A percentile compares a stretch with the other conserved stretches of the same genome.
phyloP scores from a whole-genome alignment of 352 stramenopile species.

The Globisporangium cederbergense region DNA sequence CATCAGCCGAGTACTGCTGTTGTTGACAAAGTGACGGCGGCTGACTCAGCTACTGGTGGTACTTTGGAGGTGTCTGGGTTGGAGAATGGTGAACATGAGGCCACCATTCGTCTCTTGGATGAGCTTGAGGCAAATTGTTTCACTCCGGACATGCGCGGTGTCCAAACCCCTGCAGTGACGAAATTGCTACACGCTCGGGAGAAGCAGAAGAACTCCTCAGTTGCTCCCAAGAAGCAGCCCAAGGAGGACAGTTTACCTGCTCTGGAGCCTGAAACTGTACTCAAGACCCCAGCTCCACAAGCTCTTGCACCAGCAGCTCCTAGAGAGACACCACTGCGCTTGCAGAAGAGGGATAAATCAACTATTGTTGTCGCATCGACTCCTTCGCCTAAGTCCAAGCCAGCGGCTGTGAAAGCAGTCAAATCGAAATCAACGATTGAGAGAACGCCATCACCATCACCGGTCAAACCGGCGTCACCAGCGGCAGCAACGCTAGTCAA shows the following conservation, averaged over 20 bases:
- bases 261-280: neutral
- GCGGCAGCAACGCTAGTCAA: neutral
- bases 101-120: neutral
- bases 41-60: neutral
- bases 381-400: neutral
- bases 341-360: neutral
- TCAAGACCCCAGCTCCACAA: neutral
- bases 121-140: slow-evolving; percentile 12
- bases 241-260: neutral
- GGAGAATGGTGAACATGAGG: neutral
- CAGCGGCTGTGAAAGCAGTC: neutral
- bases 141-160: neutral
- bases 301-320: neutral
- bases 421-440: neutral
- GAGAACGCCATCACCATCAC: neutral
- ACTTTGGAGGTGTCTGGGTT: neutral
- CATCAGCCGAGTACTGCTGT: neutral
- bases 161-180: slow-evolving; percentile 16
- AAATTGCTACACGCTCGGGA: slow-evolving; percentile 14
- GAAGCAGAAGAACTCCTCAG: slow-evolving; percentile 2
- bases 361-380: neutral
- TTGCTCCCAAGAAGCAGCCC: neutral
- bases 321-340: neutral
- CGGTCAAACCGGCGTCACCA: neutral
- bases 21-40: neutral